A percentile compares a stretch with the other conserved stretches of the same genome.
phyloP scores from a whole-genome alignment of 1,139 yeast genomes.

The Diutina ranongensis region DNA sequence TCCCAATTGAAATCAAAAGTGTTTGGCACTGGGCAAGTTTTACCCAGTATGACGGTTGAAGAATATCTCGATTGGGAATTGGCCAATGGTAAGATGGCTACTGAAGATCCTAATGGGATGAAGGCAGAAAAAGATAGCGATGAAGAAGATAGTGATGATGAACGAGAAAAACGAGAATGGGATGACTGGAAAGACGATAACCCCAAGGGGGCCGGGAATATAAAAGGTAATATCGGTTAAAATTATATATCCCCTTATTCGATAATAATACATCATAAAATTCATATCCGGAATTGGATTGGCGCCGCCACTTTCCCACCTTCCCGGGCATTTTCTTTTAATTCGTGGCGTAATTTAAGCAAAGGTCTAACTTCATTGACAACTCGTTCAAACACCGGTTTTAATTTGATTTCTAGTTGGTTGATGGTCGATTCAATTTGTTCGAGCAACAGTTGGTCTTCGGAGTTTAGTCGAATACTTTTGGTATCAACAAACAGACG shows the following conservation, averaged over 20 bases:
- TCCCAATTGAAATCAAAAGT: constrained; percentile 53
- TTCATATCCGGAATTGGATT: not conserved
- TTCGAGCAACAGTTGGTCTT: not conserved
- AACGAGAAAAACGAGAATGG: constrained; percentile 64
- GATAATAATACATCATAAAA: not conserved
- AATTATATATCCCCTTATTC: too few species aligned
- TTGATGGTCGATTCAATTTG: not conserved
- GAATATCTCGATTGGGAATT: constrained; percentile 81
- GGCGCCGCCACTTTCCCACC: not conserved
- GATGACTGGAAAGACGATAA: constrained; percentile 86
- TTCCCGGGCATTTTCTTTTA: constrained; percentile 1
- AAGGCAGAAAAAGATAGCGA: constrained; percentile 17
- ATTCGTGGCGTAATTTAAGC: constrained; percentile 3
- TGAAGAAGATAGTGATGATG: constrained; percentile 35
- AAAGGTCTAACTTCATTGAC: not conserved
- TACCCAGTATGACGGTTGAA: constrained; percentile 94
- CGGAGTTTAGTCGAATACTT: not conserved
- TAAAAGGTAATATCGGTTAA: constrained; percentile 22
- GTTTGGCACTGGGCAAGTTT: constrained; percentile 82
- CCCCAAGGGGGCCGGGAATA: constrained; percentile 85
- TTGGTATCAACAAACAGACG: not conserved
- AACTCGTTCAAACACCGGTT: not conserved
- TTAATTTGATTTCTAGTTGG: not conserved
- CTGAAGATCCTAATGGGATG: constrained; percentile 31
- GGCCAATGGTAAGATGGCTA: constrained; percentile 68